A percentile compares a stretch with the other conserved stretches of the same genome.
Evolutionary conservation across 2,329 filamentous ascomycete genomes (phyloP).

Genomic region (Diaporthe citriasiana): DNA sequence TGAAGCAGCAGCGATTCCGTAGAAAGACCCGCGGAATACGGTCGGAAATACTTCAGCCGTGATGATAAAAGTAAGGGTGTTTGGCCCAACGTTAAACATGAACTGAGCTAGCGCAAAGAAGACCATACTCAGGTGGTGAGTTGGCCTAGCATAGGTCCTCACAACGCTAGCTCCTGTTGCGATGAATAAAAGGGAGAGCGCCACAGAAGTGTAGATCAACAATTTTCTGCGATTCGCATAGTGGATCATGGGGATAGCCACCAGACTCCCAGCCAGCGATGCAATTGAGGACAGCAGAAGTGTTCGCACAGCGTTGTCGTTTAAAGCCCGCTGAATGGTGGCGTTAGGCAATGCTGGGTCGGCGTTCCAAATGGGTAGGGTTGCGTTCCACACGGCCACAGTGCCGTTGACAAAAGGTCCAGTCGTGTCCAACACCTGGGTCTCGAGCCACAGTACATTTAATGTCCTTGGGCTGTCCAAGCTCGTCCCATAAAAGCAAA

Average conservation of each 20-base stretch:
- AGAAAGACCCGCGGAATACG: conserved; percentile 49
- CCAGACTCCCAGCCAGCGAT: conserved; percentile 42
- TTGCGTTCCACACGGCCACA: conserved; percentile 50
- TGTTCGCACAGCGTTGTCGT: conserved; percentile 34
- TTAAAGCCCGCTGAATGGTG: conserved; percentile 43
- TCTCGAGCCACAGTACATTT: conserved; percentile 43
- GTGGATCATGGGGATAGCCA: conserved; percentile 42
- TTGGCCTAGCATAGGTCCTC: conserved; percentile 40
- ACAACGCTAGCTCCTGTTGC: conserved; percentile 44
- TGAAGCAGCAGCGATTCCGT: conserved; percentile 49
- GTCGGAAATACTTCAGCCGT: conserved; percentile 52
- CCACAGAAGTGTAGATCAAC: conserved; percentile 37
- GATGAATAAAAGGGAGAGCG: conserved; percentile 41
- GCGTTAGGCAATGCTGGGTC: conserved; percentile 44
- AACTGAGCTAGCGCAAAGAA: conserved; percentile 48
- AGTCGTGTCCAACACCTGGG: background rate
- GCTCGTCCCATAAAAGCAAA: conserved; percentile 68
- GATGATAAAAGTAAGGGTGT: conserved; percentile 50
- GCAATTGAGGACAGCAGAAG: conserved; percentile 41
- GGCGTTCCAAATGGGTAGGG: conserved; percentile 37
- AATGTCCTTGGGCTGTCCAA: conserved; percentile 59
- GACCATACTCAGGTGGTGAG: conserved; percentile 38
- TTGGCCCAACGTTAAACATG: conserved; percentile 50
- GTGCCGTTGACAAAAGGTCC: conserved; percentile 36
- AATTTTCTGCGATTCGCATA: conserved; percentile 42